Evolutionary conservation across 148 eudicot genomes (phyloP), one percentile per base, ranked within the genome.

Genomic region (Persicaria maculosa): DNA sequence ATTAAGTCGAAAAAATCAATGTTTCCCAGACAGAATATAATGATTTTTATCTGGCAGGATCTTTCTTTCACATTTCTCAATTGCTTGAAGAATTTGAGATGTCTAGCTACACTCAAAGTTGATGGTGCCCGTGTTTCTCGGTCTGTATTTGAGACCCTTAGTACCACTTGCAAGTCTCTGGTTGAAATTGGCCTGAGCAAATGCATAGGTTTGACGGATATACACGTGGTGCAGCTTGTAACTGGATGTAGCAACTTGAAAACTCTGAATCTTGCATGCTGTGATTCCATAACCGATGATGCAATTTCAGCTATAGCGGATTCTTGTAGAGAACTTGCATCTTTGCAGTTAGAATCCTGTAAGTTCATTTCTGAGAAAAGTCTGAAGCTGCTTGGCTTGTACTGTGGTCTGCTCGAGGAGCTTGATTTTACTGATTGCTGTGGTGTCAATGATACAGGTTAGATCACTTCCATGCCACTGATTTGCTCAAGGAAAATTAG

Each of bases 341-440:
- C 85, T 72, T 81, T 92, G 12, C 88, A 83, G 77, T 70, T 92
- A 71, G 97, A 92, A 76, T 88, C 94, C n/a, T 88, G 94, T 77
- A 72, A 75, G 76, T 81, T 83, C 65, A 74, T 92, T 72, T 79
- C 88, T n/a, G 89, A 86, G 74, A 81, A 74, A 77, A 88, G 90
- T 76, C 80, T 92, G 36, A 57, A 80, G 36, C 44, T 47, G 71
- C 90, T 92, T 22, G 87, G 92, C 59, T 84, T 86, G 15, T 76
- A 40, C 15, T 92, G 87, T 68, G 50, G 25, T 71, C 76, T 78
- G 44, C 90, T 92, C 36, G 78, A 88, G 88, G 97, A 88, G 81
- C 85, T 92, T 68, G 97, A 92, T 81, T 84, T 92, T 50, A 92
- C 94, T 4, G 94, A 89, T 79, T 92, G 97, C 80, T 65, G 74